phyloP scores from a whole-genome alignment of 805 yeast species.

The Yarrowia sp. region DNA sequence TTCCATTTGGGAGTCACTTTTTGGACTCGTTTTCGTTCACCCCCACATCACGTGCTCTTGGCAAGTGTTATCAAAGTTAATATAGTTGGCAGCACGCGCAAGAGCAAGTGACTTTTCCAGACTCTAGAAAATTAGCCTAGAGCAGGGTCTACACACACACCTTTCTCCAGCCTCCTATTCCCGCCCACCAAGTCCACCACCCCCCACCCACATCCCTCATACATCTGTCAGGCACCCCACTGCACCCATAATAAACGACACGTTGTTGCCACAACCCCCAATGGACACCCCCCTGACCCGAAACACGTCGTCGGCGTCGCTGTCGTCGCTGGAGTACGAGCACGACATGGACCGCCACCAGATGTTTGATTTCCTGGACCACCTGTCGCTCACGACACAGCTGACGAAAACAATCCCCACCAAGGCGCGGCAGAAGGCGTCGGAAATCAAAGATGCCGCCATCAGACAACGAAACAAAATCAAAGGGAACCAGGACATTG shows the following conservation, averaged over 20 bases:
- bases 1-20: no score
- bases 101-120: constrained; percentile 19
- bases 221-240: no score
- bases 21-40: no score
- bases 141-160: neutral
- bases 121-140: neutral
- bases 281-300: constrained; percentile 32
- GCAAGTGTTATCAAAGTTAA: constrained; percentile 28
- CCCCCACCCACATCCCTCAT: neutral
- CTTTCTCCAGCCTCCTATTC: neutral
- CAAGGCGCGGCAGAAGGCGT: constrained; percentile 29
- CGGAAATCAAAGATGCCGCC: constrained; percentile 38
- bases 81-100: constrained; percentile 6
- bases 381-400: constrained; percentile 31
- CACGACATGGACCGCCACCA: constrained; percentile 35
- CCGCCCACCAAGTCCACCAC: no score
- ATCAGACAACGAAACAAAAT: constrained; percentile 34
- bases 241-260: neutral
- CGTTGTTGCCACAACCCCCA: constrained; percentile 18
- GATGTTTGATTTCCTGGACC: constrained; percentile 33
- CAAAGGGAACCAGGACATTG: constrained; percentile 48
- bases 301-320: constrained; percentile 32
- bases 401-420: constrained; percentile 34
- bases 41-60: constrained; percentile 31
- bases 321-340: constrained; percentile 38